These are phyloP conservation scores for Digitaria exilis DNA, from an alignment of 202 grass and related monocot species.

Conservation along the genomic window DNA sequence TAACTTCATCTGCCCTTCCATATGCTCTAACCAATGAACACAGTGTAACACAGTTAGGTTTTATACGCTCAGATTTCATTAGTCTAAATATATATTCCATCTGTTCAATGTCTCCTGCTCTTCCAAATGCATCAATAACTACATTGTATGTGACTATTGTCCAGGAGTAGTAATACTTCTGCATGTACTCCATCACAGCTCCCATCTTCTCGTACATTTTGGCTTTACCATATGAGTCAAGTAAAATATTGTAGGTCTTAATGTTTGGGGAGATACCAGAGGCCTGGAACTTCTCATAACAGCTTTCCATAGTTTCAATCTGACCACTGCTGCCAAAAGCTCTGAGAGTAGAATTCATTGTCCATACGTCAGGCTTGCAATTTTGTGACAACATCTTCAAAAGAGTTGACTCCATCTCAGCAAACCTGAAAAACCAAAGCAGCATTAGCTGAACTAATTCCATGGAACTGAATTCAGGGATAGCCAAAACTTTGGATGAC, in stretches of 20 bases:
- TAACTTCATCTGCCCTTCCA: slow-evolving; percentile 64
- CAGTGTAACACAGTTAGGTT: slow-evolving; percentile 89
- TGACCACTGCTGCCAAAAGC: slow-evolving; percentile 87
- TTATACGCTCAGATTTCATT: slow-evolving; percentile 96
- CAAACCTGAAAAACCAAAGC: slow-evolving; percentile 62
- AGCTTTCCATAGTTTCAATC: slow-evolving; percentile 93
- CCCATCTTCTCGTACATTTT: slow-evolving; percentile 98
- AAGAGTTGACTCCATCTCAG: slow-evolving; percentile 94
- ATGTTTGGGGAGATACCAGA: slow-evolving; percentile 88
- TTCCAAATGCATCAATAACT: slow-evolving; percentile 94
- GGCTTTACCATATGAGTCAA: slow-evolving; percentile 93
- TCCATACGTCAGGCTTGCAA: slow-evolving; percentile 95
- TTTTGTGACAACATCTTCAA: slow-evolving; percentile 74
- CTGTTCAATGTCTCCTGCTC: slow-evolving; percentile 77
- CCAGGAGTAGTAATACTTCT: slow-evolving; percentile 95
- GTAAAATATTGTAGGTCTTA: slow-evolving; percentile 95
- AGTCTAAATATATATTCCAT: slow-evolving; percentile 95
- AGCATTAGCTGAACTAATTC: neutral
- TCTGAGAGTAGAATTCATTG: slow-evolving; percentile 90
- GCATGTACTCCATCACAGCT: slow-evolving; percentile 98
- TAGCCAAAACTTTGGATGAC: neutral
- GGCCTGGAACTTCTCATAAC: slow-evolving; percentile 87
- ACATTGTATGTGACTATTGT: slow-evolving; percentile 94
- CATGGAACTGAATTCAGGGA: neutral
- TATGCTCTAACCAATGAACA: slow-evolving; percentile 92